phyloP scores from a whole-genome alignment of 2,329 filamentous ascomycete species.

The Fusarium pininemorale region DNA sequence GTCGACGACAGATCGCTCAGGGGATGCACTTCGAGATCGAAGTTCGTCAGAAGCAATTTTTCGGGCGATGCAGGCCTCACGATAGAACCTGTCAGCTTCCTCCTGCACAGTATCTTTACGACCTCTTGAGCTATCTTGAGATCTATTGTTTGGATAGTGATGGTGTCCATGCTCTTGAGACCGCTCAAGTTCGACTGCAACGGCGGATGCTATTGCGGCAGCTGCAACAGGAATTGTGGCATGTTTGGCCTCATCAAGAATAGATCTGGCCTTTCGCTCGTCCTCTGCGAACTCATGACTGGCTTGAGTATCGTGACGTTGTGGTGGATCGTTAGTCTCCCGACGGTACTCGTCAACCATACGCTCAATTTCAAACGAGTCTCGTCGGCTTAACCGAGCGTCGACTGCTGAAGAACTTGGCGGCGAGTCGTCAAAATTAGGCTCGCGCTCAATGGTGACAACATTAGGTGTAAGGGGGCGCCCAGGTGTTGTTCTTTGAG shows the following conservation, averaged over 20 bases:
- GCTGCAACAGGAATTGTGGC: conserved; percentile 59
- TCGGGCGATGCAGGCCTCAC: conserved; percentile 62
- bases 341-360: conserved; percentile 45
- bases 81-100: conserved; percentile 67
- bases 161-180: conserved; percentile 46
- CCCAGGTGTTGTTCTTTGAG: conserved; percentile 50
- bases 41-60: conserved; percentile 64
- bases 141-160: conserved; percentile 47
- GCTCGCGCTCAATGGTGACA: conserved; percentile 63
- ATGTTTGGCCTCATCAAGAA: conserved; percentile 57
- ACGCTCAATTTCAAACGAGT: conserved; percentile 58
- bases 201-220: conserved; percentile 58
- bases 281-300: conserved; percentile 49
- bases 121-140: conserved; percentile 45
- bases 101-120: conserved; percentile 61
- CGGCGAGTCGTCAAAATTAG: conserved; percentile 56
- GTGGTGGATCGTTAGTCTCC: conserved; percentile 26
- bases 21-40: conserved; percentile 61
- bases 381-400: conserved; percentile 58
- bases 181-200: conserved; percentile 54
- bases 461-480: conserved; percentile 60
- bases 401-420: conserved; percentile 40
- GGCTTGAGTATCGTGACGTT: conserved; percentile 32
- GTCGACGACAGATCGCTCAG: conserved; percentile 63
- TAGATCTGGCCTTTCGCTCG: conserved; percentile 55